Evolutionary conservation across 441 rosid species (phyloP), one percentile per base, ranked within the genome.

Genomic region (Adansonia gregorii): DNA sequence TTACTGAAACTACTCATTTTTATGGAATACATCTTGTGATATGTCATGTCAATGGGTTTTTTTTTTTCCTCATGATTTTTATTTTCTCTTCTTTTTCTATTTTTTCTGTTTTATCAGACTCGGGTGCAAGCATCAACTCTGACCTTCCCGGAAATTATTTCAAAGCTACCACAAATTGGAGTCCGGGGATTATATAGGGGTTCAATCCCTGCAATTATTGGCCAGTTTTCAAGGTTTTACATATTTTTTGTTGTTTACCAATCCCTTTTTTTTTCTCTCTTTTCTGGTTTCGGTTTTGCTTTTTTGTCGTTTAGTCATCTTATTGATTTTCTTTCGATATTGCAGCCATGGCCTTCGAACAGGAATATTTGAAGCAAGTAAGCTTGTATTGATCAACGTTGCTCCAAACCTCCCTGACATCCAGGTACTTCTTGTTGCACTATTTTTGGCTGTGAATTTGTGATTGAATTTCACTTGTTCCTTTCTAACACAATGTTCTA

Each of bases 281-380:
- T 46, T 72, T 64, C 12, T 73, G 17, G 24, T 45, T 78, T 60
- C 59, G 22, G 6, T 58, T 71, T 48, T 75, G 69, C 51, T 39
- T 81, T 35, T 70, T 55, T 55, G 27, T 45, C 9, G 35, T 81
- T 79, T 74, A 35, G 6, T 35, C 6, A 48, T 72, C 31, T 72
- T 55, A 75, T 68, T 81, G 71, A 45, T 65, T 73, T 83, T 65
- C 31, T 79, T 45, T 78, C 35, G 14, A 78, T 39, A 67, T 76
- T 85, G 80, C 84, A 96, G 99, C 82, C 98, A 96, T 87, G 99
- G 98, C 68, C 83, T 96, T 80, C 89, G 99, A 80, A 96, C 99
- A 31, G 99, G 98, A 83, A 88, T 96, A 78, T 93, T 85, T 54
- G 99, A 96, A 91, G 97, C 91, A 68, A 90, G 93, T 73, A 96